Base-by-base conservation (phyloP, 2,329 filamentous ascomycete genomes). In the Cladosporium sp. region DNA sequence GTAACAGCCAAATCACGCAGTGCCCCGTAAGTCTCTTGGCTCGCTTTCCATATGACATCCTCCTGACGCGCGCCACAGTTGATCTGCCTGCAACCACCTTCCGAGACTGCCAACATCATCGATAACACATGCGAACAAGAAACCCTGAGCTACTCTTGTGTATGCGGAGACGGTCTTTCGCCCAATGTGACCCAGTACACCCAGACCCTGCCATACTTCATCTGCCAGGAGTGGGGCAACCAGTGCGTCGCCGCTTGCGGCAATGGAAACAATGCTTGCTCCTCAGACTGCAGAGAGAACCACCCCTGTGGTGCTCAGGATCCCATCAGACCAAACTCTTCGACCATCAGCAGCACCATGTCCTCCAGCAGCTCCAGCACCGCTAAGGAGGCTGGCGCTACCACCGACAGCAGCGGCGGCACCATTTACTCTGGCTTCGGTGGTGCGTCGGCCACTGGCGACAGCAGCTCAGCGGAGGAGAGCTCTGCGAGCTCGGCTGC, bases 101-200 rank as follows among this genome's bases (percentile, higher is more conserved):
- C 76, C 67, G 74, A 78, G 61, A 74, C 70, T 57, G 74, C 83
- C 80, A 53, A 86, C 84, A 33, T 69, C 56, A 68, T 81, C 53
- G 77, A 81, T 68, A 93, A 94, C 80, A 82, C 82, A 8, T 94
- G 91, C 76, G 84, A 92, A 75, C 72, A 89, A 59, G 87, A 90
- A 44, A 53, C 82, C 23, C 83, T 94, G 59, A 83, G 80, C n/a
- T 94, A 89, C 79, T 82, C 83, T 69, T 95, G 91, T 77, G 81
- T 92, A 71, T 95, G 91, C 81, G 83, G 84, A 68, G 83, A 90
- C 75, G 85, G 86, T 75, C 76, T 84, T 68, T 79, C 84, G 62
- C 91, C 91, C 70, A 93, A 93, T 79, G 79, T 91, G 58, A 87
- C 89, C 73, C 85, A 93, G 78, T 95, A 90, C 84, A 89, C 88